These are phyloP conservation scores for Paecilomyces dactylethromorphus DNA, from an alignment of 2,329 filamentous ascomycete species.

Conservation along the genomic window DNA sequence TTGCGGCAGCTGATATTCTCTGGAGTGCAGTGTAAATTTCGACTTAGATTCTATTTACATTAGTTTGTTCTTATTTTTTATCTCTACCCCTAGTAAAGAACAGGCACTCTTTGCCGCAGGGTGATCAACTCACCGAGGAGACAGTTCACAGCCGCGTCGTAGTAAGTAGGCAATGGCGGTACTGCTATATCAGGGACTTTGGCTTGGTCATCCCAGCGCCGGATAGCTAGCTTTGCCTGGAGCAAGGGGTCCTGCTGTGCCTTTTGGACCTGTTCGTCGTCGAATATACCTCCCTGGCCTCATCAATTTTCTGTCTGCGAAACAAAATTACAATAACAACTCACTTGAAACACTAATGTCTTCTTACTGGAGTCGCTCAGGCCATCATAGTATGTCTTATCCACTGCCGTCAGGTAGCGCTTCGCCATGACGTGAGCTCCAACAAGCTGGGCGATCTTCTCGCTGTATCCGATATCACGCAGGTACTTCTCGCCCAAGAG, in stretches of 20 bases:
- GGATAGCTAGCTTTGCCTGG: constrained; percentile 17
- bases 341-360: constrained; percentile 21
- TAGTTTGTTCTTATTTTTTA: background rate
- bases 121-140: constrained; percentile 11
- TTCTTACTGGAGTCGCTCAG: constrained; percentile 22
- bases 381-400: constrained; percentile 19
- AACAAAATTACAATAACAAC: background rate
- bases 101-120: background rate
- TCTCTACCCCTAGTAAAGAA: background rate
- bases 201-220: constrained; percentile 21
- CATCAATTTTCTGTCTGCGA: background rate
- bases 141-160: constrained; percentile 14
- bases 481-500: constrained; percentile 22
- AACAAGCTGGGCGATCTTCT: constrained; percentile 20
- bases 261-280: constrained; percentile 11
- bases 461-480: constrained; percentile 20
- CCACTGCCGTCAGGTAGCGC: constrained; percentile 19
- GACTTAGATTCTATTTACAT: constrained; percentile 8
- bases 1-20: constrained; percentile 3
- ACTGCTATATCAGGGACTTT: constrained; percentile 16
- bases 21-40: constrained; percentile 18
- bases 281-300: constrained; percentile 17
- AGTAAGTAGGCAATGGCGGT: constrained; percentile 15
- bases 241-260: constrained; percentile 21
- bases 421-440: constrained; percentile 26